Percentiles rank a stretch among this genome's conserved stretches.
Conservation (phyloP, 2,329 filamentous ascomycete genomes). For the Chrysosphaeria jannelii region DNA sequence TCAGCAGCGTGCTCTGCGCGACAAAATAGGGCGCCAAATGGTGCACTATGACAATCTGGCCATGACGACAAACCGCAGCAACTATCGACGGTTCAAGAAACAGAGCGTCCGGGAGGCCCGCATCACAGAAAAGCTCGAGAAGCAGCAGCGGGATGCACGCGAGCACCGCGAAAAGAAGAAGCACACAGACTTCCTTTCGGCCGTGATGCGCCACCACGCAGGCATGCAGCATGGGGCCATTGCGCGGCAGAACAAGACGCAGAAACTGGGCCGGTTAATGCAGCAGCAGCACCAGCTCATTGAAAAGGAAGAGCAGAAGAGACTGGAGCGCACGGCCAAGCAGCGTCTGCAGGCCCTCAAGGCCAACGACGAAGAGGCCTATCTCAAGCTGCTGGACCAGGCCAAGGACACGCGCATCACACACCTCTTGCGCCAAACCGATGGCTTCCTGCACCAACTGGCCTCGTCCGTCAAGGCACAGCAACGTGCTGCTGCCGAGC, state of each 20-base stretch:
- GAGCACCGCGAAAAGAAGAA: constrained; percentile 95
- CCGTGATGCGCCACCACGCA: constrained; percentile 52
- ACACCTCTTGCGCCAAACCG: constrained; percentile 83
- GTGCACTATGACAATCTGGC: constrained; percentile 85
- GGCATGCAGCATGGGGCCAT: constrained; percentile 42
- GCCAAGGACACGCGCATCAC: constrained; percentile 99
- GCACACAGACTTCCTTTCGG: constrained; percentile 69
- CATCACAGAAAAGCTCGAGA: constrained; percentile 96
- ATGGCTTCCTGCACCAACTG: constrained; percentile 88
- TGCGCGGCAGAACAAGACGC: constrained; percentile 40
- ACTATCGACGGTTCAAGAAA: constrained; percentile 89
- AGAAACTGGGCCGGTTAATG: constrained; percentile 79
- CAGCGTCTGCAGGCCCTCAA: constrained; percentile 97
- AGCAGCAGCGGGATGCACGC: constrained; percentile 86
- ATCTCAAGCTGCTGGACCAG: constrained; percentile 88
- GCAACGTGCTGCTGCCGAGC: constrained; percentile 54
- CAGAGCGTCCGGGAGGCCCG: constrained; percentile 82
- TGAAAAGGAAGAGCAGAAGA: constrained; percentile 97
- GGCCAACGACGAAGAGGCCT: constrained; percentile 97
- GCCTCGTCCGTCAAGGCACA: constrained; percentile 84
- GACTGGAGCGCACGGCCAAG: constrained; percentile 89
- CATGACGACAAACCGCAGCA: constrained; percentile 81
- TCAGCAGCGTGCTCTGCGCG: constrained; percentile 63
- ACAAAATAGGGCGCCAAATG: constrained; percentile 73
- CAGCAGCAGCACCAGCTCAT: constrained; percentile 75